These are phyloP conservation scores for Eimeria falciformis DNA, from an alignment of 169 alveolate genomes.

Conservation along the genomic window DNA sequence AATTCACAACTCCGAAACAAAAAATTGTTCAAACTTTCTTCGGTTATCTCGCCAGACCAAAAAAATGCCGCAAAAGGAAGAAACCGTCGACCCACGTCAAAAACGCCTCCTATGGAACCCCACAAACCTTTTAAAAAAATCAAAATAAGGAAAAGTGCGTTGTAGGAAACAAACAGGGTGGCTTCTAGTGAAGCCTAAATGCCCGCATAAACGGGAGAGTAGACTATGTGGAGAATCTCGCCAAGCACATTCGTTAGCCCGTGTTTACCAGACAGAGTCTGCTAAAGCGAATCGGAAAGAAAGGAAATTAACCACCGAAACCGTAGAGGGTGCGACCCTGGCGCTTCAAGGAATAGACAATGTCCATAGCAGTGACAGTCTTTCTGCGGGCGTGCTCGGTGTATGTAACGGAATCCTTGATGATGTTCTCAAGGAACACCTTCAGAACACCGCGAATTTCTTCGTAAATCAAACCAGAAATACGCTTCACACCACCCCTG, in stretches of 20 bases:
- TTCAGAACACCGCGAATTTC: conserved; percentile 99
- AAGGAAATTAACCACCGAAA: conserved; percentile 96
- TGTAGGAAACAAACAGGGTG: conserved; percentile 13
- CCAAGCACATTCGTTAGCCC: neutral
- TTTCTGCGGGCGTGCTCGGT: conserved; percentile 99
- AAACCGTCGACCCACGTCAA: too few relatives aligned
- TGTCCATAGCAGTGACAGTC: conserved; percentile 99
- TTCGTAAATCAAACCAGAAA: conserved; percentile 98
- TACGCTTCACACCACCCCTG: conserved; percentile 99
- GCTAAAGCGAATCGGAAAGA: neutral
- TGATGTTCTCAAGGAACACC: conserved; percentile 98
- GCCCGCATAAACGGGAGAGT: neutral
- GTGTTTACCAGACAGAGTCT: neutral
- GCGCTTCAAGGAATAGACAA: conserved; percentile 99
- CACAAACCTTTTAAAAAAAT: too few relatives aligned
- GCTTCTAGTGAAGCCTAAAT: conserved; percentile 79
- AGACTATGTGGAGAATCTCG: neutral
- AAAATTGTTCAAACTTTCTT: too few relatives aligned
- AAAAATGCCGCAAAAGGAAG: too few relatives aligned
- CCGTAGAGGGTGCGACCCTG: conserved; percentile 99
- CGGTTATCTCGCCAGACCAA: too few relatives aligned
- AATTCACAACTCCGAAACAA: too few relatives aligned
- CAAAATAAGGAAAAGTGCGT: neutral
- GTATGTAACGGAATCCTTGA: conserved; percentile 99
- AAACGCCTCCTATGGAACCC: too few relatives aligned